These are phyloP conservation scores for Tulasnella calospora DNA, from an alignment of 768 basidiomycete species.

Conservation along the genomic window DNA sequence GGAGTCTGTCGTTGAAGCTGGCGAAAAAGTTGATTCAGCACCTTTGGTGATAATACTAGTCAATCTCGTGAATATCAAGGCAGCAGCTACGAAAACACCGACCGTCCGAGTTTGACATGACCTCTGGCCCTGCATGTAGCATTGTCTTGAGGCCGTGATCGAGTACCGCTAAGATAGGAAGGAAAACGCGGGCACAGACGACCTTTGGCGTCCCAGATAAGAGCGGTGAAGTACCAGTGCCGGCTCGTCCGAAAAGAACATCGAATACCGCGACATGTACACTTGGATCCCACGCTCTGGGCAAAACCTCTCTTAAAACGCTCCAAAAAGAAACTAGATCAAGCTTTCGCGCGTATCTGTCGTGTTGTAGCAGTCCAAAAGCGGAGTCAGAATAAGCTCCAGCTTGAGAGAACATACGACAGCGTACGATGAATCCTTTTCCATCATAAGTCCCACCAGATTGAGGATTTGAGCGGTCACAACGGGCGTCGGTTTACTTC, in stretches of 20 bases:
- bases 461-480: conserved; percentile 57
- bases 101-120: not conserved
- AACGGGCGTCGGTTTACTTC: conserved; percentile 59
- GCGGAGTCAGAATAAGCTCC: not conserved
- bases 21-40: not conserved
- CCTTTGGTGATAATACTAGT: not conserved
- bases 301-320: conserved; percentile 62
- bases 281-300: conserved; percentile 57
- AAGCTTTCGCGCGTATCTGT: conserved; percentile 69
- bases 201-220: conserved; percentile 32
- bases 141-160: conserved; percentile 48
- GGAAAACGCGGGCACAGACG: conserved; percentile 62
- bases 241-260: conserved; percentile 54
- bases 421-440: conserved; percentile 25
- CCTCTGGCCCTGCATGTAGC: not conserved
- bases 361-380: not conserved
- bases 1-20: conserved; percentile 29
- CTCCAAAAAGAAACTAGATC: conserved; percentile 83
- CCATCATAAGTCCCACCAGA: conserved; percentile 55
- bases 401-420: not conserved
- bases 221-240: not conserved
- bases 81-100: too few relatives aligned
- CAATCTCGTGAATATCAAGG: not conserved
- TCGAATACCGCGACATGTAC: conserved; percentile 68
- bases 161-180: conserved; percentile 65